A percentile compares a stretch with the other conserved stretches of the same genome.
Evolutionary conservation across 179 eudicot species (phyloP).

Genomic region (Dionaea muscipula): DNA sequence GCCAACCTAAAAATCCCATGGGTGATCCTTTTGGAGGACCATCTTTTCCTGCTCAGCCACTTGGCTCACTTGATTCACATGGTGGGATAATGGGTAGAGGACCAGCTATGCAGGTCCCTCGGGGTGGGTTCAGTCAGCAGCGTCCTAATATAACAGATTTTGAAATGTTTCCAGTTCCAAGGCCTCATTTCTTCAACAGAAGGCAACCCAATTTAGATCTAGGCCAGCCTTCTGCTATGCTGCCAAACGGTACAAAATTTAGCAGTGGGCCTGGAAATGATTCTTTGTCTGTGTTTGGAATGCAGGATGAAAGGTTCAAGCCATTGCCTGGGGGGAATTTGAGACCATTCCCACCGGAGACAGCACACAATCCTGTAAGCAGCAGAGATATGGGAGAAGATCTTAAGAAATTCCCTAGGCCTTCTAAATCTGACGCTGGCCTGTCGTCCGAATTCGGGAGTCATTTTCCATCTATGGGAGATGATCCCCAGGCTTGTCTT

Average conservation of each 20-base stretch:
- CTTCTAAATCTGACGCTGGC: constrained; percentile 34
- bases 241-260: constrained; percentile 23
- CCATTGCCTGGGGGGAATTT: constrained; percentile 28
- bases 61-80: constrained; percentile 24
- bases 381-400: constrained; percentile 36
- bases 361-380: constrained; percentile 12
- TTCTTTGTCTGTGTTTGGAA: too few relatives aligned
- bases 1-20: constrained; percentile 22
- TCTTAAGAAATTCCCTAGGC: constrained; percentile 40
- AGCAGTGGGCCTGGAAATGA: constrained; percentile 28
- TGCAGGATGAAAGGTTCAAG: constrained; percentile 42
- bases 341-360: constrained; percentile 29
- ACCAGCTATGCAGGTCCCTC: too few relatives aligned
- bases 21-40: constrained; percentile 25
- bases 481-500: constrained; percentile 30
- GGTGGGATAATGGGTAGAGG: too few relatives aligned
- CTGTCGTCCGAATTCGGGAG: too few relatives aligned
- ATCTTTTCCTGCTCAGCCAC: constrained; percentile 19
- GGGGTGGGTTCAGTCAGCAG: constrained; percentile 23
- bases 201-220: too few relatives aligned
- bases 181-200: constrained; percentile 35
- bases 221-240: constrained; percentile 8
- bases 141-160: constrained; percentile 26
- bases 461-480: constrained; percentile 27
- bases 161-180: constrained; percentile 31